These are phyloP conservation scores for Allium sativum DNA, from an alignment of 106 monocot species.

Conservation along the genomic window DNA sequence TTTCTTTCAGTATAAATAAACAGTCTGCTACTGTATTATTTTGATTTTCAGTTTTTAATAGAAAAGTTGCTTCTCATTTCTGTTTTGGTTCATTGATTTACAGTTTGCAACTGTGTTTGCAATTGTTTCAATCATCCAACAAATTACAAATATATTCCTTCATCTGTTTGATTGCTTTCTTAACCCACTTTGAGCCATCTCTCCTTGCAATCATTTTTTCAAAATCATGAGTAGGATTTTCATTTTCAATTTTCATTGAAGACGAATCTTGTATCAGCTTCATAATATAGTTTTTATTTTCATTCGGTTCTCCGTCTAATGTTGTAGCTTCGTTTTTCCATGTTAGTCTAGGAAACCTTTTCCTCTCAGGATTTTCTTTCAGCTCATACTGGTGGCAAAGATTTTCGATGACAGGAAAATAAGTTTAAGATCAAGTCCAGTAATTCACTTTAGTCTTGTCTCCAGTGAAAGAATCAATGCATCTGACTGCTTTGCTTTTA, in stretches of 20 bases:
- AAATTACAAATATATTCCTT: conserved; percentile 49
- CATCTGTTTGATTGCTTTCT: conserved; percentile 65
- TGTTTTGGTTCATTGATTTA: no score
- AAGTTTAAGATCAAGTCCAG: conserved; percentile 52
- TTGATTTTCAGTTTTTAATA: no score
- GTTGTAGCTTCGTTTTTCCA: conserved; percentile 20
- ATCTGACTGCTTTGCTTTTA: conserved; percentile 68
- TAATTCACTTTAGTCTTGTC: conserved; percentile 43
- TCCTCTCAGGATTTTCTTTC: conserved; percentile 48
- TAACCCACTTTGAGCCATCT: conserved; percentile 64
- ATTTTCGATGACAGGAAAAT: conserved; percentile 35
- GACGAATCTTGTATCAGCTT: conserved; percentile 42
- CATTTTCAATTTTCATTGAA: no score
- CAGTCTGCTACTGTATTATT: no score
- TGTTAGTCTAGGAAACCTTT: conserved; percentile 23
- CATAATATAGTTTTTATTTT: conserved; percentile 8
- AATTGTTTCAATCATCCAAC: no score
- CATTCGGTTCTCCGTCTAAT: conserved; percentile 18
- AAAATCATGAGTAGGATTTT: no score
- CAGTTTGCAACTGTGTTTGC: no score
- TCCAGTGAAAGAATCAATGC: conserved; percentile 55
- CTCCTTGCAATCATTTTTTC: conserved; percentile 60
- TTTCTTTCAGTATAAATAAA: no score
- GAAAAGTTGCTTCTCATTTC: no score
- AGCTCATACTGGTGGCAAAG: conserved; percentile 50